Evolutionary conservation across 495 filamentous ascomycete species (phyloP).

Genomic region (Sabuloglossum arenarium): DNA sequence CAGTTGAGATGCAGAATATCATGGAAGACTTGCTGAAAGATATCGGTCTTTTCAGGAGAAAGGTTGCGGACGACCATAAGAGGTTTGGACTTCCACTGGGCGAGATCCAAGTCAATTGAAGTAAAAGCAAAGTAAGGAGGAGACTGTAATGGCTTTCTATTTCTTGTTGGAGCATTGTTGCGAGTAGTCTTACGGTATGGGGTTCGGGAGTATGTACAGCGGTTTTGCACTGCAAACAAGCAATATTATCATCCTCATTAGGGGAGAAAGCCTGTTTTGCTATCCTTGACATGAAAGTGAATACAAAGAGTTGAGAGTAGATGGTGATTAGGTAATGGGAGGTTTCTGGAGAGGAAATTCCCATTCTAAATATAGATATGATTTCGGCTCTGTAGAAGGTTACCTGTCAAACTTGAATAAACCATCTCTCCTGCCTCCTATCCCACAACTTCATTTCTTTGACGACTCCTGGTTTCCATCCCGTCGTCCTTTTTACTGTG

Average conservation of each 20-base stretch:
- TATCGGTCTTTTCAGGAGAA: constrained; percentile 59
- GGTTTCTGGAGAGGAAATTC: too few relatives aligned
- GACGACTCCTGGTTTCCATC: background rate
- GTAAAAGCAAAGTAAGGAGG: background rate
- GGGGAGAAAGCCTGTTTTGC: too few relatives aligned
- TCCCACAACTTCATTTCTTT: background rate
- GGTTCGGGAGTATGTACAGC: background rate
- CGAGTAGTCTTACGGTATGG: background rate
- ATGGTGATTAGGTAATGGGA: too few relatives aligned
- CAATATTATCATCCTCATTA: background rate
- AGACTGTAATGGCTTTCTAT: background rate
- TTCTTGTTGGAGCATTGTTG: background rate
- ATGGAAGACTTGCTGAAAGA: constrained; percentile 47
- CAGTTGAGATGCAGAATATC: constrained; percentile 16
- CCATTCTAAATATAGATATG: too few relatives aligned
- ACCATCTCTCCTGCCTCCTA: background rate
- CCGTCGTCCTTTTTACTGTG: background rate
- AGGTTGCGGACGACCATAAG: constrained; percentile 56
- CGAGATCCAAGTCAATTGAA: background rate
- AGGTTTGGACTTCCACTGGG: constrained; percentile 21
- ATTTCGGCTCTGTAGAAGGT: too few relatives aligned
- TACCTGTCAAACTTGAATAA: background rate
- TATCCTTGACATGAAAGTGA: too few relatives aligned
- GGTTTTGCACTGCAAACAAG: background rate
- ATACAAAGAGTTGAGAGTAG: too few relatives aligned